These are phyloP conservation scores for Gracilariopsis chorda DNA, from an alignment of 23 red algal genomes.

Conservation along the genomic window DNA sequence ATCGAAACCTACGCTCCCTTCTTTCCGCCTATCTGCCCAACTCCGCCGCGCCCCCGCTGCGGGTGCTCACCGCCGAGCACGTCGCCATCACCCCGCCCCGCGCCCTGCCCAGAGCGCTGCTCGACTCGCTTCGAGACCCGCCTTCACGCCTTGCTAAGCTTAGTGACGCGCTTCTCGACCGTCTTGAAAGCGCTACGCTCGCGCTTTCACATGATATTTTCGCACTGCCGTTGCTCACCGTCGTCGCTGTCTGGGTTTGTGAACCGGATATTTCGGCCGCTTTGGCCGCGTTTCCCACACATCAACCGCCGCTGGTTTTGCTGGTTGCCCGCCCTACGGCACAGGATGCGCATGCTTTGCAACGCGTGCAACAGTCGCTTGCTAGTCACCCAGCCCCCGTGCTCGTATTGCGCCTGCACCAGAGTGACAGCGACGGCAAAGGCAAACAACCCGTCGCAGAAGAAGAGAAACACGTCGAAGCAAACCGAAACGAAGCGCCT, in stretches of 20 bases:
- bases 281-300: neutral
- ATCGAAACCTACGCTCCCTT: neutral
- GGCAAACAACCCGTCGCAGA: neutral
- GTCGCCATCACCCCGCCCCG: neutral
- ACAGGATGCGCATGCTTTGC: neutral
- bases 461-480: neutral
- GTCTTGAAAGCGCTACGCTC: neutral
- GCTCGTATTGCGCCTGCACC: neutral
- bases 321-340: neutral
- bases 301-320: neutral
- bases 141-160: neutral
- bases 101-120: neutral
- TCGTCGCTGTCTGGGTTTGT: conserved; percentile 22
- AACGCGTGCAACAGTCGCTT: neutral
- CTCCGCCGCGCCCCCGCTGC: neutral
- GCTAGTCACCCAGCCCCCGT: neutral
- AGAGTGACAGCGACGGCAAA: neutral
- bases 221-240: neutral
- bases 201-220: neutral
- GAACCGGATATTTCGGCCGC: conserved; percentile 21
- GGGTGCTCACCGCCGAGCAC: neutral
- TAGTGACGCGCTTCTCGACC: neutral
- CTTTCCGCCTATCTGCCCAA: neutral
- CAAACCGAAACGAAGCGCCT: neutral
- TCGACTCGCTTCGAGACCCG: neutral